phyloP scores from a whole-genome alignment of 768 basidiomycete species.

The Tubosaeta sp. region DNA sequence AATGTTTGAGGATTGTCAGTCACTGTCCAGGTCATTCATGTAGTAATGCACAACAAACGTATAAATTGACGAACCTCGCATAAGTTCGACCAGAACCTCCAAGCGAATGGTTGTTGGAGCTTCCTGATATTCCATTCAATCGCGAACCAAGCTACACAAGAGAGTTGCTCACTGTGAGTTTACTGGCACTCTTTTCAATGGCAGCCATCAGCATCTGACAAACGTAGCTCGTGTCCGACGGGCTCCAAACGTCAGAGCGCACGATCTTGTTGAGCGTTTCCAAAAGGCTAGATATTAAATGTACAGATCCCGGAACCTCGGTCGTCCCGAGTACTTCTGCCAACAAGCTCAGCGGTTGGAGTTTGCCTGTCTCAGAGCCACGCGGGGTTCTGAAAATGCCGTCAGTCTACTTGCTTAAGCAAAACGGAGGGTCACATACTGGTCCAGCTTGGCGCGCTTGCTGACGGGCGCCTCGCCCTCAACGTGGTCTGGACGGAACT shows the following conservation, averaged over 20 bases:
- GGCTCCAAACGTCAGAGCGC: constrained; percentile 48
- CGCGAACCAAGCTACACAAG: neutral
- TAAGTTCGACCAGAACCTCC: constrained; percentile 83
- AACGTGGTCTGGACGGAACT: constrained; percentile 42
- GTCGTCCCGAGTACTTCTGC: constrained; percentile 69
- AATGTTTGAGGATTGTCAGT: constrained; percentile 93
- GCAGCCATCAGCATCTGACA: constrained; percentile 85
- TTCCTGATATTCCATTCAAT: constrained; percentile 37
- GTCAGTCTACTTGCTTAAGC: neutral
- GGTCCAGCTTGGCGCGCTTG: constrained; percentile 62
- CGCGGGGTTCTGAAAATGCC: constrained; percentile 3
- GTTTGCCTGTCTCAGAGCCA: constrained; percentile 34
- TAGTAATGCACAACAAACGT: neutral
- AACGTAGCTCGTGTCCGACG: constrained; percentile 69
- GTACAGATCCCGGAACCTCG: constrained; percentile 61
- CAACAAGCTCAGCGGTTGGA: constrained; percentile 53
- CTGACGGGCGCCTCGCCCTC: constrained; percentile 45
- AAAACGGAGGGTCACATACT: constrained; percentile 43
- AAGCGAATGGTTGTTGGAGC: constrained; percentile 61
- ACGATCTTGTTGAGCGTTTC: constrained; percentile 67
- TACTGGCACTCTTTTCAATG: constrained; percentile 59
- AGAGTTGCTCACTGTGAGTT: constrained; percentile 45
- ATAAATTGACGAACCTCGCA: constrained; percentile 51
- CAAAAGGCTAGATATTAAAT: constrained; percentile 67
- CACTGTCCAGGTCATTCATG: constrained; percentile 40